These are phyloP conservation scores for Oryza meyeriana DNA, from an alignment of 176 grass and related monocot species.

Conservation along the genomic window DNA sequence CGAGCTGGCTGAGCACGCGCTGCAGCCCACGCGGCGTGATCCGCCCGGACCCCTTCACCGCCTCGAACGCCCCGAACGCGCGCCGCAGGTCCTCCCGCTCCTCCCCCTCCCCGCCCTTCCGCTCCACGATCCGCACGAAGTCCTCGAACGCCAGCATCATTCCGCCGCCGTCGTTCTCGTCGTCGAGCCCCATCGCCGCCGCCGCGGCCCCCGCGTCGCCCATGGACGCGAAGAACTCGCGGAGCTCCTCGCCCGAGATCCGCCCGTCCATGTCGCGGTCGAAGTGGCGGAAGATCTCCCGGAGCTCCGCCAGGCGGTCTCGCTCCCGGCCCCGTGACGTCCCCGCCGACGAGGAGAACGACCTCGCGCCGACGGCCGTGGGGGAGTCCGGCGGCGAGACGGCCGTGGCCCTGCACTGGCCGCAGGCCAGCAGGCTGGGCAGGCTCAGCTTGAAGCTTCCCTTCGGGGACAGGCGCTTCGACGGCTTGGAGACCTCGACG, in stretches of 20 bases:
- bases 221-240: conserved; percentile 62
- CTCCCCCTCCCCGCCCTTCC: conserved; percentile 55
- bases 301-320: conserved; percentile 49
- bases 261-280: conserved; percentile 78
- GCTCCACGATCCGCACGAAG: conserved; percentile 78
- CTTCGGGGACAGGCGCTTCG: conserved; percentile 46
- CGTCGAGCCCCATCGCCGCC: background rate
- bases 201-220: conserved; percentile 7
- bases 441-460: conserved; percentile 68
- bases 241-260: conserved; percentile 62
- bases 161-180: background rate
- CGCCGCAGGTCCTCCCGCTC: conserved; percentile 67
- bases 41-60: conserved; percentile 87
- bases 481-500: conserved; percentile 40
- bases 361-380: background rate
- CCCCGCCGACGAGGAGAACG: conserved; percentile 16
- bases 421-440: conserved; percentile 36
- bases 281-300: conserved; percentile 74
- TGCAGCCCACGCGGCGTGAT: conserved; percentile 85
- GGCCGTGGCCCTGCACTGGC: conserved; percentile 42
- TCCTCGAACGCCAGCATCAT: conserved; percentile 63
- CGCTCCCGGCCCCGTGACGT: conserved; percentile 26
- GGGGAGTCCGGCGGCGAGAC: conserved; percentile 46
- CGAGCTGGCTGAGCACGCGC: conserved; percentile 75
- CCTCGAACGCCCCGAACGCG: conserved; percentile 93